Base-by-base conservation (phyloP, 2,329 filamentous ascomycete species). In the Curvularia spicifera region DNA sequence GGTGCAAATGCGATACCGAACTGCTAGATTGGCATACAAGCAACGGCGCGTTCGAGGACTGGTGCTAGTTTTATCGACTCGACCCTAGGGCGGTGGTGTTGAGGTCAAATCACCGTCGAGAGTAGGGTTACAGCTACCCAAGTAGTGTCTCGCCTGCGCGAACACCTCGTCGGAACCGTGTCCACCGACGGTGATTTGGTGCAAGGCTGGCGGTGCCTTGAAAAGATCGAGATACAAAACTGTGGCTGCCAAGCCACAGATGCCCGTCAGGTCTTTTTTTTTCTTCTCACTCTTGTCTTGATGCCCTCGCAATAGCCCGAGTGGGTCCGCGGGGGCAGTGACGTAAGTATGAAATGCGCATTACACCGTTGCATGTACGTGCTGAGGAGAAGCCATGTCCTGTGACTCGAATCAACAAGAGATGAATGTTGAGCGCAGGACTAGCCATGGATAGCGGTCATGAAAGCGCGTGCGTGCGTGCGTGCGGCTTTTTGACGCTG, bases 401-500 rank as follows among this genome's bases (percentile, higher is more conserved):
- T 31, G 28, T 28, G 26, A 31, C 28, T 31, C 6, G 28, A 31
- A 31, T 7, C 28, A 31, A 31, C 28, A 31, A 31, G 28, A 31
- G 8, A 7, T 7, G 24, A 6, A 31, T 31, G 28, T 31, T 31
- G 28, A 31, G 28, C 28, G 7, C 28, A 15, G 26, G 40, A 26
- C 22, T 22, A 24, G 40, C 26, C 40, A 8, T 13, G 20, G 22
- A 7, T 4, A 12, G 40, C 4, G 10, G 44, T 5, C 1, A 37
- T 37, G 1, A n/a, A 15, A 37, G 18, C 20, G 20, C 18, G 18
- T 42, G 39, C 20, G 37, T 42, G 39, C 20, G 37, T 18, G 18
- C 18, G 18, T 18, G 18, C n/a, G 18, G 50, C 51, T 49, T 43
- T 31, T 31, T 22, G 39, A 28, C 55, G 44, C 50, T 53, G 53